Evolutionary conservation across 352 stramenopile genomes (phyloP).

Genomic region (Thraustotheca clavata): DNA sequence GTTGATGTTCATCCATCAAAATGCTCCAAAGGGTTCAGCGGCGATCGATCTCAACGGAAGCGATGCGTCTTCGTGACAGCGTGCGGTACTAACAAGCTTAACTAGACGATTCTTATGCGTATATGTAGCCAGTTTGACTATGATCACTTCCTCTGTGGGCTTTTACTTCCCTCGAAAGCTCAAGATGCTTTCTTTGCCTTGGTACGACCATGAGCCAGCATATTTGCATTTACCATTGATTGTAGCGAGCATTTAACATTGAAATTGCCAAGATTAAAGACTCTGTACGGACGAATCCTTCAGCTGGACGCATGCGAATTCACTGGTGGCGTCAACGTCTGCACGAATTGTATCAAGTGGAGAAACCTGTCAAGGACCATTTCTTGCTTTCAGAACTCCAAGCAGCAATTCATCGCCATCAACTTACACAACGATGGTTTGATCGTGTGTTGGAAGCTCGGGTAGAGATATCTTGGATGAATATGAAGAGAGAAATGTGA

Average conservation of each 20-base stretch:
- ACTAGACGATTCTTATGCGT: background rate
- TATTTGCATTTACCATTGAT: background rate
- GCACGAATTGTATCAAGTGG: conserved; percentile 48
- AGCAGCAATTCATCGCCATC: conserved; percentile 51
- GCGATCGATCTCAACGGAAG: conserved; percentile 9
- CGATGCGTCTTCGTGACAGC: conserved; percentile 12
- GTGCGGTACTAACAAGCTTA: background rate
- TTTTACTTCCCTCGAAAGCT: conserved; percentile 56
- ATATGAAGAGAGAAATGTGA: too few species aligned
- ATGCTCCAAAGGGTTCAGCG: conserved; percentile 9
- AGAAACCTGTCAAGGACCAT: conserved; percentile 32
- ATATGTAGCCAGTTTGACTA: conserved; percentile 68
- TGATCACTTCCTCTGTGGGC: conserved; percentile 68
- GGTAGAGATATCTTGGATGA: background rate
- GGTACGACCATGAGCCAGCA: conserved; percentile 28
- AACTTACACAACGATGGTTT: conserved; percentile 86
- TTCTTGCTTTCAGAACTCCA: conserved; percentile 60
- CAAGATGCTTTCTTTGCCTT: conserved; percentile 73
- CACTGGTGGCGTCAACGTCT: conserved; percentile 89
- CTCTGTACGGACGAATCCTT: conserved; percentile 70
- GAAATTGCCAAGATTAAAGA: conserved; percentile 88
- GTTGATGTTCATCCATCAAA: conserved; percentile 3
- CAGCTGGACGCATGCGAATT: conserved; percentile 84
- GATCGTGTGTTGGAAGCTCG: conserved; percentile 86
- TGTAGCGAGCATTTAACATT: conserved; percentile 81